Conservation (phyloP, 768 basidiomycete species). For the Myochromella boudieri region DNA sequence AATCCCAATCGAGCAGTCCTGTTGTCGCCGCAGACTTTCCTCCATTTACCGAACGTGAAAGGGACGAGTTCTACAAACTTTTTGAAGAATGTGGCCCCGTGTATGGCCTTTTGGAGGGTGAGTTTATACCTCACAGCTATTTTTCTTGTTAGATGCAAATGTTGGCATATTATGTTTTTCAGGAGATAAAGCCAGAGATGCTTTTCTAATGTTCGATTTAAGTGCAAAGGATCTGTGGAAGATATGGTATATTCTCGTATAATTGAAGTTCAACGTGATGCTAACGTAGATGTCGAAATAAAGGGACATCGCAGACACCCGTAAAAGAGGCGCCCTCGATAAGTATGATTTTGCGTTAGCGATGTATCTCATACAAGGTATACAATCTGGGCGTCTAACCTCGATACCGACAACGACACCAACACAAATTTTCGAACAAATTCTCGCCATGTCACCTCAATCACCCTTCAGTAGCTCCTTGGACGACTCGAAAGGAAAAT, state of each 20-base stretch:
- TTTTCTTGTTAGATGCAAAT: background rate
- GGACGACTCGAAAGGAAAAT: no score
- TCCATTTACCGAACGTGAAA: conserved; percentile 48
- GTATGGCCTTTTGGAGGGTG: conserved; percentile 56
- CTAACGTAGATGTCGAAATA: background rate
- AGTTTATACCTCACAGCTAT: conserved; percentile 7
- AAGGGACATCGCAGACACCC: conserved; percentile 65
- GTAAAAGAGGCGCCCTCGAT: conserved; percentile 59
- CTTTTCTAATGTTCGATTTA: conserved; percentile 63
- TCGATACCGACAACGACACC: conserved; percentile 32
- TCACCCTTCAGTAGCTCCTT: no score
- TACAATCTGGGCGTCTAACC: conserved; percentile 31
- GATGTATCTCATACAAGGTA: conserved; percentile 60
- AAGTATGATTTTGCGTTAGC: conserved; percentile 68
- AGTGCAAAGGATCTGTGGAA: conserved; percentile 57
- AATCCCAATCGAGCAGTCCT: conserved; percentile 16
- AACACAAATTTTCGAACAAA: conserved; percentile 27
- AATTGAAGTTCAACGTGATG: background rate
- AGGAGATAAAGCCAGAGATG: conserved; percentile 61
- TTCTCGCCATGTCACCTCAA: conserved; percentile 14
- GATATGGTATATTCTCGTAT: conserved; percentile 48
- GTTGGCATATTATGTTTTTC: background rate
- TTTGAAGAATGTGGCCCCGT: conserved; percentile 52
- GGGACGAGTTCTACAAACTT: conserved; percentile 51
- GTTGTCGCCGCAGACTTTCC: conserved; percentile 29